Evolutionary conservation across 139 green algal species (phyloP).

Genomic region (Volvox africanus): DNA sequence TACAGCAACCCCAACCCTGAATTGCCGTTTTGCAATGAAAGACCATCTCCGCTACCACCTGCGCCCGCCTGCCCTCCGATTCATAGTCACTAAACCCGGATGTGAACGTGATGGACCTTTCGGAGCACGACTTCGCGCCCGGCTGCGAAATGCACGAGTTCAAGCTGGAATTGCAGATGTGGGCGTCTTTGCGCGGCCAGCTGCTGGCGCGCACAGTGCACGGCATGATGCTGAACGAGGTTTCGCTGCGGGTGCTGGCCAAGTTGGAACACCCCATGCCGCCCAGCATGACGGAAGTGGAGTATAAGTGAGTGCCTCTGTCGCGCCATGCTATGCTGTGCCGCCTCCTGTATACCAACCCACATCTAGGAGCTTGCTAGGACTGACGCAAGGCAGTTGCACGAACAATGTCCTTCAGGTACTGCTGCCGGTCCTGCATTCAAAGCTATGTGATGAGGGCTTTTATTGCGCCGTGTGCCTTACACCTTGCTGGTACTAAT

Average conservation of each 20-base stretch:
- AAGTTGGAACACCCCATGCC: slow-evolving; percentile 25
- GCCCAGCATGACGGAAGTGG: slow-evolving; percentile 49
- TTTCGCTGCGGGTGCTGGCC: slow-evolving; percentile 63
- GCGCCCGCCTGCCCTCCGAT: not conserved
- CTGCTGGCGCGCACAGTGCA: slow-evolving; percentile 84
- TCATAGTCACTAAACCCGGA: slow-evolving; percentile 16
- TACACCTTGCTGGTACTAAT: no score
- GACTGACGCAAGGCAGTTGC: no score
- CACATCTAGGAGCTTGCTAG: no score
- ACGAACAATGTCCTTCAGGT: no score
- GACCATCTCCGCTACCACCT: not conserved
- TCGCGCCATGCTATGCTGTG: no score
- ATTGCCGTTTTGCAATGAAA: no score
- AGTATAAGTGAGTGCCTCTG: slow-evolving; percentile 47
- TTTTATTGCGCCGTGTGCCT: no score
- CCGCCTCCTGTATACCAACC: no score
- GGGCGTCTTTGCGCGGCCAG: slow-evolving; percentile 77
- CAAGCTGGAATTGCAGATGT: slow-evolving; percentile 36
- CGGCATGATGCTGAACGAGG: slow-evolving; percentile 79
- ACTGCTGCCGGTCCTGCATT: no score
- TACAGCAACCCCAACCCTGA: no score
- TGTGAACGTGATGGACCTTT: not conserved
- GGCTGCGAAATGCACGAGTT: slow-evolving; percentile 12
- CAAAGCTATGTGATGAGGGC: no score
- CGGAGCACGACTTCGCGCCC: slow-evolving; percentile 13